These are phyloP conservation scores for Scenedesmus sp. DNA, from an alignment of 163 green algal genomes.

Conservation along the genomic window DNA sequence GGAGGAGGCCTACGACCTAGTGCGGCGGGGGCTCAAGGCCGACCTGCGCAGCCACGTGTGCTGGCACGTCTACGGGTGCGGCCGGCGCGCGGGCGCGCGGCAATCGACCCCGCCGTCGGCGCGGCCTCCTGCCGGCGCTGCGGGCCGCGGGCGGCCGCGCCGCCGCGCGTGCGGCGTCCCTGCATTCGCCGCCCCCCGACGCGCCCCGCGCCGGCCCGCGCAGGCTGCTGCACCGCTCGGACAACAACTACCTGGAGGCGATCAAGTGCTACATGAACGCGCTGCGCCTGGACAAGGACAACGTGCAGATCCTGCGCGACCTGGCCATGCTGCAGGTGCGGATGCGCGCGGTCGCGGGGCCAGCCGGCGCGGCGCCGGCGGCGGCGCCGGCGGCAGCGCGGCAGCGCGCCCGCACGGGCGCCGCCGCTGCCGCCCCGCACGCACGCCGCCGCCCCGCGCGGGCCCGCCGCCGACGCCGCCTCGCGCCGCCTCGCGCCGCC, in stretches of 20 bases:
- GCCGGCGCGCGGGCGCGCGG: background rate
- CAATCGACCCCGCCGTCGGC: background rate
- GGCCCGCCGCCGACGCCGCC: background rate
- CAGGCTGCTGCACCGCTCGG: slow-evolving; percentile 92
- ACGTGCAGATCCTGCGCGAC: slow-evolving; percentile 94
- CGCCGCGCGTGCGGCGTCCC: slow-evolving; percentile 14
- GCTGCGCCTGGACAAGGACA: slow-evolving; percentile 93
- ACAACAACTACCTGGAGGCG: slow-evolving; percentile 95
- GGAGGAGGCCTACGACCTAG: slow-evolving; percentile 94
- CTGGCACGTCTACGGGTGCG: slow-evolving; percentile 98
- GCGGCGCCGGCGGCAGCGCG: background rate
- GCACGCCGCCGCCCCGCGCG: background rate
- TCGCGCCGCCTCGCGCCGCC: too few relatives aligned
- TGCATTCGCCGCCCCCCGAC: background rate
- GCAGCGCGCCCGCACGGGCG: background rate
- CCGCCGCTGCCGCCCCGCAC: background rate
- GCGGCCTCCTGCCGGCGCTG: too few relatives aligned
- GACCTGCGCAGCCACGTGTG: slow-evolving; percentile 95
- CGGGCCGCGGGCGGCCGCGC: too few relatives aligned
- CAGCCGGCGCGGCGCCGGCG: background rate
- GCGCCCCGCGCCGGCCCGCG: background rate
- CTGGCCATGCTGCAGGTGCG: slow-evolving; percentile 89
- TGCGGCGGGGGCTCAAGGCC: slow-evolving; percentile 82
- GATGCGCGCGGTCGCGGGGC: too few relatives aligned
- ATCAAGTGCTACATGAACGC: slow-evolving; percentile 99